Conservation (phyloP, 148 eudicot genomes). For the Rhododendron molle region DNA sequence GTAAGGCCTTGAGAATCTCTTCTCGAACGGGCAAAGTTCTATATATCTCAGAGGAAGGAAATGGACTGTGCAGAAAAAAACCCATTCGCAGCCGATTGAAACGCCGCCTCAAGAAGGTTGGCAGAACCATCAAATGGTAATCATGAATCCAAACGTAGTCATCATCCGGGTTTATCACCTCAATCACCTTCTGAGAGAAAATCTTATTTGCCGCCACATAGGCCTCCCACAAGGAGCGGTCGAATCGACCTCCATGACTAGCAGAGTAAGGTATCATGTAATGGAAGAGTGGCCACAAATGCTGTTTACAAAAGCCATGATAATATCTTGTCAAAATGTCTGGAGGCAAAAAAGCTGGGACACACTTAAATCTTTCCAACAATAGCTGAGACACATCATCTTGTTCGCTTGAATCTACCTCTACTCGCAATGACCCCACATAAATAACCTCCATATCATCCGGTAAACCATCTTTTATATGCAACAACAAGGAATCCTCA, state of each 20-base stretch:
- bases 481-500: constrained; percentile 48
- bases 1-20: constrained; percentile 55
- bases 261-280: constrained; percentile 55
- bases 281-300: constrained; percentile 61
- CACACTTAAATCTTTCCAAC: constrained; percentile 53
- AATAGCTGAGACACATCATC: constrained; percentile 53
- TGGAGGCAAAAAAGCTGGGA: constrained; percentile 50
- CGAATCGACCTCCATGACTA: constrained; percentile 46
- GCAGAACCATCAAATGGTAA: constrained; percentile 59
- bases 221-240: constrained; percentile 45
- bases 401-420: constrained; percentile 43
- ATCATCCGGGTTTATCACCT: constrained; percentile 60
- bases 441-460: constrained; percentile 62
- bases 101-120: constrained; percentile 55
- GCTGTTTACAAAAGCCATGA: constrained; percentile 59
- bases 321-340: constrained; percentile 39
- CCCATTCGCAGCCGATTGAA: constrained; percentile 46
- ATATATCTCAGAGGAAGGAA: constrained; percentile 62
- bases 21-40: constrained; percentile 55
- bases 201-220: constrained; percentile 64
- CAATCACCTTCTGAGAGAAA: constrained; percentile 52
- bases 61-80: constrained; percentile 56
- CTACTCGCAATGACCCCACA: constrained; percentile 51
- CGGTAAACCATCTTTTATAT: constrained; percentile 54
- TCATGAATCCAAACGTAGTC: constrained; percentile 73